These are phyloP conservation scores for Saccharomycopsis microspora DNA, from an alignment of 805 yeast genomes.

Conservation along the genomic window DNA sequence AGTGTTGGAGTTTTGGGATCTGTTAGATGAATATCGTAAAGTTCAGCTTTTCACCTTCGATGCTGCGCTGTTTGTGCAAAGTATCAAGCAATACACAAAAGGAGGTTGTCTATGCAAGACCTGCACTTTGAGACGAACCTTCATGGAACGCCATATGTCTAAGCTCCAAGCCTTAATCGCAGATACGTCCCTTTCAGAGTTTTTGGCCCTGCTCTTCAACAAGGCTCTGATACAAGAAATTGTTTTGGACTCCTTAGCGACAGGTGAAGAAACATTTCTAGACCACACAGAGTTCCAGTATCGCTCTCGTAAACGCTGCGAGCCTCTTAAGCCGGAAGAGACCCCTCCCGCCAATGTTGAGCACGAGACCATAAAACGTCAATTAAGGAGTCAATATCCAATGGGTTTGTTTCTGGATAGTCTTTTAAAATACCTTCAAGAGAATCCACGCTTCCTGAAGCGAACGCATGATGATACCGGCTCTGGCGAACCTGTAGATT, in stretches of 20 bases:
- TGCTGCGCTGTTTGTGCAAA: slow-evolving; percentile 1
- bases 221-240: slow-evolving; percentile 5
- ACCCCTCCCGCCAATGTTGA: neutral
- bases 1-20: slow-evolving; percentile 2
- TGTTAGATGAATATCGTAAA: neutral
- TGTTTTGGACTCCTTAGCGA: slow-evolving; percentile 1
- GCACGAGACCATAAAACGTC: neutral
- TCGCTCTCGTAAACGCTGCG: neutral
- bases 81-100: slow-evolving; percentile 1
- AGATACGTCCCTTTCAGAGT: neutral
- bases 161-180: slow-evolving; percentile 2
- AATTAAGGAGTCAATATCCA: too few species aligned
- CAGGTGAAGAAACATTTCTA: neutral
- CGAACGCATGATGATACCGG: too few species aligned
- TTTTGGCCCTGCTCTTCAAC: neutral
- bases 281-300: neutral
- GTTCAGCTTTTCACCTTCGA: slow-evolving; percentile 3
- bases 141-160: slow-evolving; percentile 5
- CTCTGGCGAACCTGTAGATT: too few species aligned
- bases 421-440: too few species aligned
- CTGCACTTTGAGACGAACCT: slow-evolving; percentile 5
- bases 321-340: neutral
- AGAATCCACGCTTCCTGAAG: too few species aligned
- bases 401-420: too few species aligned
- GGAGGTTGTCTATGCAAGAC: slow-evolving; percentile 4